Evolutionary conservation across 192 early-diverging fungal species (phyloP).

Genomic region (Tieghemiomyces parasiticus): DNA sequence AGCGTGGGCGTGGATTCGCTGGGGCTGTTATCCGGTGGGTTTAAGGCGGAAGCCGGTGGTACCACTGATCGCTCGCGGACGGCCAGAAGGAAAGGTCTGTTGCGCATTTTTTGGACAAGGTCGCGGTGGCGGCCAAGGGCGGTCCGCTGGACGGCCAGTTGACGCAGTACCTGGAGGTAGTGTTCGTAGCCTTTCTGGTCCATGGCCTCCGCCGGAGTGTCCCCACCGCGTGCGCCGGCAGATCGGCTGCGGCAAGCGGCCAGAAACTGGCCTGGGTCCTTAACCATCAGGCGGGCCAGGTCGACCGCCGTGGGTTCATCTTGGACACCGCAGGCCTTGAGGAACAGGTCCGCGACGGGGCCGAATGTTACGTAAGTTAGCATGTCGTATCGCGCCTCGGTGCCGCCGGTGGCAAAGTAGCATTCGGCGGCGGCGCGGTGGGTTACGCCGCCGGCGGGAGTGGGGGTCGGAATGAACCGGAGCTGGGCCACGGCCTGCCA

Average conservation of each 20-base stretch:
- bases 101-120: conserved; percentile 42
- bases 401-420: conserved; percentile 36
- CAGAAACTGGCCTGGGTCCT: conserved; percentile 37
- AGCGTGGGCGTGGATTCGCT: conserved; percentile 9
- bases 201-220: conserved; percentile 12
- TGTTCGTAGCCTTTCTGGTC: conserved; percentile 25
- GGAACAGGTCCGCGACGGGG: conserved; percentile 48
- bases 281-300: conserved; percentile 44
- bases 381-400: conserved; percentile 31
- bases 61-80: conserved; percentile 21
- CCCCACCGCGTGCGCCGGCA: conserved; percentile 21
- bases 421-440: conserved; percentile 28
- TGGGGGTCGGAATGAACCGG: conserved; percentile 46
- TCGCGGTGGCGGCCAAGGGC: conserved; percentile 21
- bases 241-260: conserved; percentile 23
- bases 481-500: conserved; percentile 35
- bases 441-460: conserved; percentile 20
- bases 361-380: conserved; percentile 59
- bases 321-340: conserved; percentile 71
- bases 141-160: conserved; percentile 50
- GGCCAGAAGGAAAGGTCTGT: conserved; percentile 47
- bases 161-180: conserved; percentile 53
- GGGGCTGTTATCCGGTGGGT: neutral
- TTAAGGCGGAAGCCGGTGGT: neutral
- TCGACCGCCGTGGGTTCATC: conserved; percentile 63